Evolutionary conservation across 495 filamentous ascomycete genomes (phyloP), one percentile per base, ranked within the genome.

Genomic region (Xylaria palmicola): DNA sequence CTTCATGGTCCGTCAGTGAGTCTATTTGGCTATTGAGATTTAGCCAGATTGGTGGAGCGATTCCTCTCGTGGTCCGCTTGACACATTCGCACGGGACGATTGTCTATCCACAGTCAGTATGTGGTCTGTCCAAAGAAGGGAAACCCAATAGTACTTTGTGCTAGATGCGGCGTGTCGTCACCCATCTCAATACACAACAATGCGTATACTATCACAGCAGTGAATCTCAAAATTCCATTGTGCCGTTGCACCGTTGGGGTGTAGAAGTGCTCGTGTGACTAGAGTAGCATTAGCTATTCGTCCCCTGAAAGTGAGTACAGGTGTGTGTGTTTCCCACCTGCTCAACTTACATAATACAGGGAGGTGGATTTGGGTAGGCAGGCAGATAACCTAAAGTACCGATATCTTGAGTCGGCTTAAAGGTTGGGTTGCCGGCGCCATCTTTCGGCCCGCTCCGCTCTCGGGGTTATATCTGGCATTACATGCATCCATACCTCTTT

Each of bases 361-460:
- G 29, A 48, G 13, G 4, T 15, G 13, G 3, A 12, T 22, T 8
- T 15, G 29, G 24, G 26, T 17, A n/a, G n/a, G n/a, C n/a, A n/a
- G n/a, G n/a, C n/a, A n/a, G n/a, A n/a, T n/a, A n/a, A n/a, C n/a
- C n/a, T n/a, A n/a, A n/a, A n/a, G n/a, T n/a, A n/a, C n/a, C n/a
- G n/a, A n/a, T n/a, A n/a, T 50, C 47, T 32, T 20, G 9, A 34
- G 17, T 50, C 19, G 10, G 29, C 5, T 41, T 26, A 17, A 5
- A 13, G 26, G 19, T 10, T 39, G 20, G 17, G 8, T n/a, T 34
- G 20, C 5, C 27, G n/a, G 53, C 1, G 24, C 39, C 22, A 5
- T 17, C 13, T 17, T 39, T 43, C 53, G 53, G 53, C 53, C 53
- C 53, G 53, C 26, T 56, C 39, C 51, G 51, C 20, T 40, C 41